Evolutionary conservation across 2,329 filamentous ascomycete genomes (phyloP), one percentile per base, ranked within the genome.

Genomic region (Aspergillus persii): DNA sequence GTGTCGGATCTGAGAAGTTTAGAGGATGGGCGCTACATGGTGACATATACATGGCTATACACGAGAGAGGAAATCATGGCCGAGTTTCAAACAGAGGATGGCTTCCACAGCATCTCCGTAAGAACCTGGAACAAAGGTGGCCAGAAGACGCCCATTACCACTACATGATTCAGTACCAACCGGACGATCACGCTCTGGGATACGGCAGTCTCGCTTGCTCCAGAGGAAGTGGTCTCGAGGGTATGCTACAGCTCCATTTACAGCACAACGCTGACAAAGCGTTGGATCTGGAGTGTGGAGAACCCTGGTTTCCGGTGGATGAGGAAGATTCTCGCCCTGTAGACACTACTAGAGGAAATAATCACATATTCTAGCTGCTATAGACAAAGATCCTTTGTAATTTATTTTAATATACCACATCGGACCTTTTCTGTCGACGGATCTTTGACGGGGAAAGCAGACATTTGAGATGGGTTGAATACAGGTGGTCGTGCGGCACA

Each of bases 141-240:
- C 54, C 54, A 18, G 47, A 8, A 11, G 11, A 30, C 3, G 31
- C 48, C 1, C 2, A 12, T 15, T 56, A 27, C 18, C 30, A 44
- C 15, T 51, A 56, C 27, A 56, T 56, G 33, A 33, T 56, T 56
- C 11, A 56, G 54, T 39, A 56, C 47, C 8, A 56, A 56, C 47
- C 31, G 47, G 18, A 56, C 31, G 4, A 33, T 46, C 31, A 50
- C 54, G 11, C 33, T 56, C 30, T 56, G 54, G 54, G 23, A 56
- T 18, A 56, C 54, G 5, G 54, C 47, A 12, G 41, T 56, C 33
- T 50, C n/a, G 18, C 31, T 6, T 39, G 31, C 47, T 7, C 47
- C 47, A 30, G 31, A 36, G 3, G 7, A 27, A 4, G 23, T 56
- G 2, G 33, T 41, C 31, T 36, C 30, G 44, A 55, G 9, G 15